Percentiles rank a stretch among this genome's conserved stretches.
phyloP scores from a whole-genome alignment of 441 rosid genomes.

The Kokia cookei region DNA sequence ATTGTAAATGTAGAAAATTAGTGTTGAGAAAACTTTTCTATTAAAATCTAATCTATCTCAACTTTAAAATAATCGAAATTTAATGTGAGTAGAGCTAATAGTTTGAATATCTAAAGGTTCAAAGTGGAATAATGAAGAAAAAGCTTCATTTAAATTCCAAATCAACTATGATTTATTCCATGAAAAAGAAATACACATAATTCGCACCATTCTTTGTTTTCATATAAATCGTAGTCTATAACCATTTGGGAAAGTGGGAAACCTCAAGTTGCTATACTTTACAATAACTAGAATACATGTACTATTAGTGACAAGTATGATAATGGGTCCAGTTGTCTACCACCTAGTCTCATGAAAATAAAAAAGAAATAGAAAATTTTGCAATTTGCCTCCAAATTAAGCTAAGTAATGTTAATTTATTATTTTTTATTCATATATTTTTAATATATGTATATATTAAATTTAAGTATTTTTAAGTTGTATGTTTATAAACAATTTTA shows the following conservation, averaged over 20 bases:
- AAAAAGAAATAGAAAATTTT: neutral
- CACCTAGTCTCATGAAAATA: conserved; percentile 27
- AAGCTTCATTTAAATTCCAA: neutral
- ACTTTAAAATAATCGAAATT: neutral
- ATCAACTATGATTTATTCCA: conserved; percentile 17
- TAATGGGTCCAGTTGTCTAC: conserved; percentile 45
- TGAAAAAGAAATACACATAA: neutral
- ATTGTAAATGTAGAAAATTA: too few relatives aligned
- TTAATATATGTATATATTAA: too few relatives aligned
- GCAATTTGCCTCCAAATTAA: neutral
- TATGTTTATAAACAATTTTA: too few relatives aligned
- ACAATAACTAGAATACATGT: conserved; percentile 1
- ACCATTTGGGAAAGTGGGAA: conserved; percentile 54
- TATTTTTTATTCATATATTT: too few relatives aligned
- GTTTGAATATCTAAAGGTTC: conserved; percentile 18
- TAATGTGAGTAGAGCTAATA: neutral
- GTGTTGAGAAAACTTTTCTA: too few relatives aligned
- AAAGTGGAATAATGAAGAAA: conserved; percentile 22
- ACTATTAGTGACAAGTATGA: conserved; percentile 5
- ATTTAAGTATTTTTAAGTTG: too few relatives aligned
- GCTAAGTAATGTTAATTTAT: too few relatives aligned
- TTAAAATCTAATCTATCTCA: neutral
- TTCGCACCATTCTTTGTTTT: conserved; percentile 5
- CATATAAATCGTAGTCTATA: conserved; percentile 46
- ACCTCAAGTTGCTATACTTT: conserved; percentile 8